phyloP scores from a whole-genome alignment of 495 filamentous ascomycete genomes.

The Aspergillus leporis region DNA sequence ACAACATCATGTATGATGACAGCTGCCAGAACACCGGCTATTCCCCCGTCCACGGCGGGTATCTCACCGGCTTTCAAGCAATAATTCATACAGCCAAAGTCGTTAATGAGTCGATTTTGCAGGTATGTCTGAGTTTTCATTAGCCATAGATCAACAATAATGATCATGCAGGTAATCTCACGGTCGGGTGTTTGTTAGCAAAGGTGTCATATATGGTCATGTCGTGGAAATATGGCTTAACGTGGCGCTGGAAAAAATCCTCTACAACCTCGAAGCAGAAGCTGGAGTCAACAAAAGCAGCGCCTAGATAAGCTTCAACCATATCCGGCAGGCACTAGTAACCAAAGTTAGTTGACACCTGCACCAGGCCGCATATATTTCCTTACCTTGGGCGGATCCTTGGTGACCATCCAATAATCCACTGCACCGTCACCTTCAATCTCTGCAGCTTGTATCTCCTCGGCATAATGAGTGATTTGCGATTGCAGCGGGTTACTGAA shows the following conservation, averaged over 20 bases:
- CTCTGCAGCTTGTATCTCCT: conserved; percentile 61
- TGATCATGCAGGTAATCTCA: conserved; percentile 28
- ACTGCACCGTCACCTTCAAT: conserved; percentile 52
- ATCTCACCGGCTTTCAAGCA: conserved; percentile 54
- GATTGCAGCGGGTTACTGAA: conserved; percentile 57
- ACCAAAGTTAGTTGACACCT: conserved; percentile 6
- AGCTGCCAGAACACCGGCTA: conserved; percentile 61
- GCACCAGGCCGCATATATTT: not conserved
- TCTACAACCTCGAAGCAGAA: conserved; percentile 76
- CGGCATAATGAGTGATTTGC: conserved; percentile 69
- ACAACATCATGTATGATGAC: conserved; percentile 75
- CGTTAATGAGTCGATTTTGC: conserved; percentile 47
- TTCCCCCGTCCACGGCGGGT: conserved; percentile 42
- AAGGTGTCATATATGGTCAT: conserved; percentile 87
- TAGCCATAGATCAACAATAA: conserved; percentile 31
- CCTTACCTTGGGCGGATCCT: conserved; percentile 70
- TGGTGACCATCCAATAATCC: conserved; percentile 76
- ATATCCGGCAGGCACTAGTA: conserved; percentile 77
- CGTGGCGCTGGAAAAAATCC: conserved; percentile 69
- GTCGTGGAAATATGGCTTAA: conserved; percentile 80
- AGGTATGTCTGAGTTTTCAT: conserved; percentile 50
- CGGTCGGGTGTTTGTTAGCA: conserved; percentile 82
- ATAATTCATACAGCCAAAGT: conserved; percentile 56
- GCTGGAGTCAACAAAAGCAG: conserved; percentile 86
- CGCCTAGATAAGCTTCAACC: conserved; percentile 86